Conservation (phyloP, 805 yeast genomes). For the Candida piceae region DNA sequence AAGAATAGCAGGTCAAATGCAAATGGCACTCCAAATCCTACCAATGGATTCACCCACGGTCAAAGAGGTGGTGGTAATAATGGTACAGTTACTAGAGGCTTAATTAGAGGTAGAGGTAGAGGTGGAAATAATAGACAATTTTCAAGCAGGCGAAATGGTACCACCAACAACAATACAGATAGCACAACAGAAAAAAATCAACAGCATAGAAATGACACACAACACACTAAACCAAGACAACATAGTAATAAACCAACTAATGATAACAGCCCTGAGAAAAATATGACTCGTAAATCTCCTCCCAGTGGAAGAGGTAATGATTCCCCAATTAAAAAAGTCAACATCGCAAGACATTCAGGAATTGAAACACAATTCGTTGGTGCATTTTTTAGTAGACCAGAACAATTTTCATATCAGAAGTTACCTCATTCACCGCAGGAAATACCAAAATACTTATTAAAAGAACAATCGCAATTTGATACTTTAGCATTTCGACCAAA, state of each 20-base stretch:
- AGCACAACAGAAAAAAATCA: not conserved
- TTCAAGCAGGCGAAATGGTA: not conserved
- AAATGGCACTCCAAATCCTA: not conserved
- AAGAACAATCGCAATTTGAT: slow-evolving; percentile 34
- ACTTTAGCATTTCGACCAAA: slow-evolving; percentile 29
- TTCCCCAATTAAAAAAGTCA: not conserved
- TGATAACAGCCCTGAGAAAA: not conserved
- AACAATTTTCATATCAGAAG: slow-evolving; percentile 24
- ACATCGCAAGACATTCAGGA: slow-evolving; percentile 2
- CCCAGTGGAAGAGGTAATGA: not conserved
- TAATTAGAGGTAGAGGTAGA: slow-evolving; percentile 4
- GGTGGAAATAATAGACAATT: not conserved
- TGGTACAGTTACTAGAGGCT: not conserved
- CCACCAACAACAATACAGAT: not conserved
- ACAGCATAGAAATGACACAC: not conserved
- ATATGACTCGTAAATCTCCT: too few species aligned
- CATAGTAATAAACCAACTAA: too few species aligned
- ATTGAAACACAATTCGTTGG: slow-evolving; percentile 28
- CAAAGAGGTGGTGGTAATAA: not conserved
- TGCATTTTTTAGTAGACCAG: slow-evolving; percentile 25
- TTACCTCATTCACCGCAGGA: slow-evolving; percentile 13
- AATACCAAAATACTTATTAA: slow-evolving; percentile 28
- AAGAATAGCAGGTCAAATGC: slow-evolving; percentile 1
- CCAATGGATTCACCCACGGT: too few species aligned
- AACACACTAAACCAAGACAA: not conserved